Percentiles rank a stretch among this genome's conserved stretches.
These are phyloP conservation scores for Boeremia lycopersici DNA, from an alignment of 2,329 filamentous ascomycete species.

Conservation along the genomic window DNA sequence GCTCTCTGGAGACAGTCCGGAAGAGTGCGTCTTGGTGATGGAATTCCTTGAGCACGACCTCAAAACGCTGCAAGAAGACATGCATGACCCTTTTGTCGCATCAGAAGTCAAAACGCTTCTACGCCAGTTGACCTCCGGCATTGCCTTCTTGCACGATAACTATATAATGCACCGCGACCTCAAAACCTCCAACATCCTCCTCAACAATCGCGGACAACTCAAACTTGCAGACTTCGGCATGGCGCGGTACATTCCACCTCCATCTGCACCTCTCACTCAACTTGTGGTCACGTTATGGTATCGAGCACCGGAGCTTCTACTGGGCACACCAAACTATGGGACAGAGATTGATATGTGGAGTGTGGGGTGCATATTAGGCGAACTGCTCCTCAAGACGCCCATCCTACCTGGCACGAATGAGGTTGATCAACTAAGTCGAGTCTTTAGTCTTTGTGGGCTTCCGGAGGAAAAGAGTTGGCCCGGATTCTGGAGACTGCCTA, in stretches of 20 bases:
- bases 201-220: slow-evolving; percentile 92
- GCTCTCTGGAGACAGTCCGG: slow-evolving; percentile 71
- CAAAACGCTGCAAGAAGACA: slow-evolving; percentile 88
- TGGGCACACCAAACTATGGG: slow-evolving; percentile 78
- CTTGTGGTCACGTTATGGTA: slow-evolving; percentile 98
- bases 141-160: slow-evolving; percentile 83
- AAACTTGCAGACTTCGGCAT: slow-evolving; percentile 99
- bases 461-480: slow-evolving; percentile 87
- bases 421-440: slow-evolving; percentile 79
- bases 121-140: slow-evolving; percentile 78
- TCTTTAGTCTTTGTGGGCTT: slow-evolving; percentile 87
- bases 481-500: slow-evolving; percentile 82
- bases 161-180: slow-evolving; percentile 73
- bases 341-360: slow-evolving; percentile 91
- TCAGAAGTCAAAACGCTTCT: slow-evolving; percentile 93
- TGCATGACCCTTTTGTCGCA: slow-evolving; percentile 90
- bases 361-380: slow-evolving; percentile 92
- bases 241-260: slow-evolving; percentile 78
- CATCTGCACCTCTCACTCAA: slow-evolving; percentile 79
- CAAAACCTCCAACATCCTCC: slow-evolving; percentile 65
- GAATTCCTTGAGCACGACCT: slow-evolving; percentile 98
- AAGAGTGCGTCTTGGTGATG: slow-evolving; percentile 88
- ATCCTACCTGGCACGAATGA: slow-evolving; percentile 89
- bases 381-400: slow-evolving; percentile 82
- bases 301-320: slow-evolving; percentile 84